Conservation (phyloP, 176 grass and related monocot species). For the Pontederia paniculata region DNA sequence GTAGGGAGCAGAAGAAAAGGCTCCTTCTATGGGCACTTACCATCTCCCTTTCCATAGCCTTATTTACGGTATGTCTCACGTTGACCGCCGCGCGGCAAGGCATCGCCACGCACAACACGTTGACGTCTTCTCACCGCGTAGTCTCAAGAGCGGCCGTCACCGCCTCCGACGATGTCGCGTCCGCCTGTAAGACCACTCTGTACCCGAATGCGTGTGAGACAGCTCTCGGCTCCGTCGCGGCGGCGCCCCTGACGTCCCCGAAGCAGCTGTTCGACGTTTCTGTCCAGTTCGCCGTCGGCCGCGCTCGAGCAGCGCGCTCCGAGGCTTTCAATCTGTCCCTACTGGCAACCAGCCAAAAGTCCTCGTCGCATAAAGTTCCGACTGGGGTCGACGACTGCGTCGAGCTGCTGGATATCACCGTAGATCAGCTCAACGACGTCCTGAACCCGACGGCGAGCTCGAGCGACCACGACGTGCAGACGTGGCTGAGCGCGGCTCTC, state of each 20-base stretch:
- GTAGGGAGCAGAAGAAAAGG: slow-evolving; percentile 6
- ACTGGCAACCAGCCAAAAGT: background rate
- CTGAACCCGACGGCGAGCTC: background rate
- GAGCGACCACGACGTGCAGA: slow-evolving; percentile 31
- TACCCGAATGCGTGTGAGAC: slow-evolving; percentile 48
- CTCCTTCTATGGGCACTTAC: slow-evolving; percentile 18
- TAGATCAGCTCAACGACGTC: slow-evolving; percentile 46
- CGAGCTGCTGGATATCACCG: slow-evolving; percentile 58
- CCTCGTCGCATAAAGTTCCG: background rate
- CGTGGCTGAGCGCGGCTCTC: slow-evolving; percentile 87
- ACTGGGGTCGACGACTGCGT: slow-evolving; percentile 55
- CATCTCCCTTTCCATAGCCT: slow-evolving; percentile 9
- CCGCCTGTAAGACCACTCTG: slow-evolving; percentile 39
- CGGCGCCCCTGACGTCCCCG: background rate
- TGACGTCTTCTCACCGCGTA: background rate
- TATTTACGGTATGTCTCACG: too few relatives aligned
- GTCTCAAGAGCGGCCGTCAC: background rate
- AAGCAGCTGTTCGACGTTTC: slow-evolving; percentile 46
- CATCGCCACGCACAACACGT: too few relatives aligned
- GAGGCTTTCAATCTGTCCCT: slow-evolving; percentile 51
- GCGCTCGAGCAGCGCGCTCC: slow-evolving; percentile 29
- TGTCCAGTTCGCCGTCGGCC: slow-evolving; percentile 49
- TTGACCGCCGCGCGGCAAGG: too few relatives aligned
- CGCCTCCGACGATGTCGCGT: background rate
- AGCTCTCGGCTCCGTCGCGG: slow-evolving; percentile 25